A percentile compares a stretch with the other conserved stretches of the same genome.
Conservation (phyloP, 140 eudicot genomes). For the Senecio squalidus region DNA sequence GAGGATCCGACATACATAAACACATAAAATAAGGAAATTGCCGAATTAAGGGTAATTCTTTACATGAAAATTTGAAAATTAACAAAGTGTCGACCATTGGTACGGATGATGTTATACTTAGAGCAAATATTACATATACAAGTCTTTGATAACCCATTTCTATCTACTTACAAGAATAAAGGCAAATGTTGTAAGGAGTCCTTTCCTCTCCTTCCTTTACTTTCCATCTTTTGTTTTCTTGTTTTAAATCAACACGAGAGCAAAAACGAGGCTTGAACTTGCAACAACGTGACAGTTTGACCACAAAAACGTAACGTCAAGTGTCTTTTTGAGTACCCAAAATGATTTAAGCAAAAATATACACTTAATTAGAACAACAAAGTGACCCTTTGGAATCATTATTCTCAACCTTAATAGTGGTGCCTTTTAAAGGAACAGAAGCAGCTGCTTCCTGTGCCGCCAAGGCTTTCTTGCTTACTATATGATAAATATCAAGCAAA, state of each 20-base stretch:
- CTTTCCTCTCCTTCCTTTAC: constrained; percentile 5
- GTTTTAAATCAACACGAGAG: background rate
- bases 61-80: too few species aligned
- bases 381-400: constrained; percentile 27
- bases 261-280: constrained; percentile 4
- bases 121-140: constrained; percentile 14
- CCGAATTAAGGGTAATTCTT: background rate
- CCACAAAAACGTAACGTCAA: constrained; percentile 10
- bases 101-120: too few species aligned
- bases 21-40: background rate
- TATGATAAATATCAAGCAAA: constrained; percentile 57
- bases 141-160: background rate
- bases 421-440: constrained; percentile 51
- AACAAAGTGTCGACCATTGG: too few species aligned
- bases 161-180: constrained; percentile 7
- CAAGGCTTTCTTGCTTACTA: constrained; percentile 63
- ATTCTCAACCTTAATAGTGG: constrained; percentile 53
- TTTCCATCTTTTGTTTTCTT: constrained; percentile 13
- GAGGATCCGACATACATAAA: background rate
- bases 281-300: constrained; percentile 1
- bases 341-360: background rate
- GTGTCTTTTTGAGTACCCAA: constrained; percentile 6
- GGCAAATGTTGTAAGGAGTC: background rate
- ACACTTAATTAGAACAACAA: constrained; percentile 51
- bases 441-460: constrained; percentile 66